Evolutionary conservation across 2,329 filamentous ascomycete species (phyloP), one percentile per base, ranked within the genome.

Genomic region (Neonectria sp.): DNA sequence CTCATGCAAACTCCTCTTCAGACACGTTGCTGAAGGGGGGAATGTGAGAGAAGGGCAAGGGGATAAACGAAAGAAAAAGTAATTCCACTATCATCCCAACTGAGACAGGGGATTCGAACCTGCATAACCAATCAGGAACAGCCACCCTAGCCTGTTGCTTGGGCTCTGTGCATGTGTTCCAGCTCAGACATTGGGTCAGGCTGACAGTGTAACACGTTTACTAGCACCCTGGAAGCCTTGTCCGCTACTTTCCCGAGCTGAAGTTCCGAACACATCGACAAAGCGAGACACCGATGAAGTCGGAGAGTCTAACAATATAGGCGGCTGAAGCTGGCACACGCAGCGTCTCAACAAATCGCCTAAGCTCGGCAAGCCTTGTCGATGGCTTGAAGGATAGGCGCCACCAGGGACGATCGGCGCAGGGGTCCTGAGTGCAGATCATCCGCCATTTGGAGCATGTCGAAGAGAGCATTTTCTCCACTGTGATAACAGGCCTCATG

Each of bases 341-440:
- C 43, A 59, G 57, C 55, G 56, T 70, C 66, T 58, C 60, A 53
- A 59, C 24, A 51, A 65, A 55, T 58, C 63, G 58, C 63, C 51
- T 67, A 59, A 35, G 60, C 43, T 49, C 35, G 45, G 55, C 15
- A 43, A 56, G 46, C 58, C 63, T 63, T 57, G 63, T 64, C 52
- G 53, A 68, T 55, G 68, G 67, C 71, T 73, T 63, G 64, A 55
- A 55, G 63, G 60, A 55, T 49, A 68, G 67, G 69, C 73, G 74
- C 74, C 74, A 76, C 74, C 66, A 67, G 57, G 67, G 65, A 71
- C 71, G 74, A 76, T 76, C 74, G 68, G 65, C 74, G 55, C 74
- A 74, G 70, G 74, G 74, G 72, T 75, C 43, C 33, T 62, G 45
- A 63, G 63, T 62, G 74, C 60, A 71, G 74, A 76, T 76, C 74